Evolutionary conservation across 768 basidiomycete species (phyloP).

Genomic region (Trametopsis cervina): DNA sequence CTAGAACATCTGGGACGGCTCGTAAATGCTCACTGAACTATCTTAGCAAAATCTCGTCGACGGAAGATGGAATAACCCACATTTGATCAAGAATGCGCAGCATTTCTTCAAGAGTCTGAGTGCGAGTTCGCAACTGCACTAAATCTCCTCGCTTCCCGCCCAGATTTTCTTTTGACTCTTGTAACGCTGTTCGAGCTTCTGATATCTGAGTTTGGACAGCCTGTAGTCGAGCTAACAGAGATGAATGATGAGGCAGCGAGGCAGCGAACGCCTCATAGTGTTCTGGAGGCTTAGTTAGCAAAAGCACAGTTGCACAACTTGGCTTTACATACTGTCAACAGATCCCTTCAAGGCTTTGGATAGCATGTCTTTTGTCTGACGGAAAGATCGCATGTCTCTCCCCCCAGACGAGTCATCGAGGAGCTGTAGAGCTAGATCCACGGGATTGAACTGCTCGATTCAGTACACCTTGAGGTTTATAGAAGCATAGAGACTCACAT

Average conservation of each 20-base stretch:
- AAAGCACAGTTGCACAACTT: not conserved
- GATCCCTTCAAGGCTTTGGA: constrained; percentile 80
- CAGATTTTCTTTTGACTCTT: constrained; percentile 73
- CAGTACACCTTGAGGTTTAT: constrained; percentile 9
- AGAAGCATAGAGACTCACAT: constrained; percentile 40
- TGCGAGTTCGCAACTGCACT: constrained; percentile 82
- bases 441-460: constrained; percentile 74
- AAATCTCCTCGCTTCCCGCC: constrained; percentile 84
- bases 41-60: constrained; percentile 14
- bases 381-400: constrained; percentile 73
- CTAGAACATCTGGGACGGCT: constrained; percentile 84
- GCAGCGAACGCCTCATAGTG: constrained; percentile 94
- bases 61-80: constrained; percentile 37
- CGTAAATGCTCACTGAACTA: constrained; percentile 75
- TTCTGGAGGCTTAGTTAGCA: constrained; percentile 34
- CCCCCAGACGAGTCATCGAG: constrained; percentile 70
- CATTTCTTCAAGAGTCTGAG: constrained; percentile 94
- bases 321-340: constrained; percentile 66
- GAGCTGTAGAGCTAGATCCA: constrained; percentile 86
- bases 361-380: constrained; percentile 66
- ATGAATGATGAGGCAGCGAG: constrained; percentile 86
- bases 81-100: constrained; percentile 90
- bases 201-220: constrained; percentile 71
- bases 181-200: constrained; percentile 60
- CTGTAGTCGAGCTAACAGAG: constrained; percentile 63